A percentile compares a stretch with the other conserved stretches of the same genome.
Evolutionary conservation across 352 stramenopile genomes (phyloP).

Genomic region (Hyaloperonospora brassicae): DNA sequence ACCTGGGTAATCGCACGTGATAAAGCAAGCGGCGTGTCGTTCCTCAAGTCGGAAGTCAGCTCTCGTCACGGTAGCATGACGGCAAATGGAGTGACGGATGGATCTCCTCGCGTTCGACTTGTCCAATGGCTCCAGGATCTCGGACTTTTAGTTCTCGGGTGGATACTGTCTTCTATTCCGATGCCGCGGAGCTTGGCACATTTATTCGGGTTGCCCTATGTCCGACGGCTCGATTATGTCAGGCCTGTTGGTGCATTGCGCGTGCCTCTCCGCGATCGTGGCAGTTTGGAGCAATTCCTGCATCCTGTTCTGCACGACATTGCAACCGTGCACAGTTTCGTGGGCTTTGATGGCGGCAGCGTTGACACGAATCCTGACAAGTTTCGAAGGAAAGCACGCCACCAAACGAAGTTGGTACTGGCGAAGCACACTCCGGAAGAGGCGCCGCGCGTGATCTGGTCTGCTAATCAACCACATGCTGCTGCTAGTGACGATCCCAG

Average conservation of each 20-base stretch:
- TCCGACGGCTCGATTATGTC: not conserved
- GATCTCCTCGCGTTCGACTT: constrained; percentile 3
- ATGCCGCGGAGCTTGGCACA: constrained; percentile 8
- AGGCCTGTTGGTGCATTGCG: constrained; percentile 13
- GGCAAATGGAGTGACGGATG: not conserved
- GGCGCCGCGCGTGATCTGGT: constrained; percentile 43
- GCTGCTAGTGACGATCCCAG: not conserved
- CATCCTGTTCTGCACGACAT: constrained; percentile 12
- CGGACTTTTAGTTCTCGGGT: constrained; percentile 5
- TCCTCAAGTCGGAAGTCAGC: constrained; percentile 22
- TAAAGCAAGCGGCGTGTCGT: constrained; percentile 22
- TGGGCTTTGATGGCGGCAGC: not conserved
- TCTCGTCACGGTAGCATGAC: not conserved
- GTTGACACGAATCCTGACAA: constrained; percentile 34
- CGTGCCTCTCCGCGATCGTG: constrained; percentile 17
- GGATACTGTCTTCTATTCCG: constrained; percentile 15
- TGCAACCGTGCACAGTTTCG: constrained; percentile 2
- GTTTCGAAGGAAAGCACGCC: constrained; percentile 51
- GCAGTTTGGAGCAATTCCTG: constrained; percentile 30
- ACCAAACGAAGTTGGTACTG: constrained; percentile 51
- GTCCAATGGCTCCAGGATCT: constrained; percentile 9
- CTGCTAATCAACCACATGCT: constrained; percentile 30
- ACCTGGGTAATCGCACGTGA: constrained; percentile 18
- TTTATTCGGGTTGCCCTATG: constrained; percentile 5
- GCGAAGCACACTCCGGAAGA: constrained; percentile 37